Base-by-base conservation (phyloP, 164 flowering plant species). In the Berberis thunbergii region DNA sequence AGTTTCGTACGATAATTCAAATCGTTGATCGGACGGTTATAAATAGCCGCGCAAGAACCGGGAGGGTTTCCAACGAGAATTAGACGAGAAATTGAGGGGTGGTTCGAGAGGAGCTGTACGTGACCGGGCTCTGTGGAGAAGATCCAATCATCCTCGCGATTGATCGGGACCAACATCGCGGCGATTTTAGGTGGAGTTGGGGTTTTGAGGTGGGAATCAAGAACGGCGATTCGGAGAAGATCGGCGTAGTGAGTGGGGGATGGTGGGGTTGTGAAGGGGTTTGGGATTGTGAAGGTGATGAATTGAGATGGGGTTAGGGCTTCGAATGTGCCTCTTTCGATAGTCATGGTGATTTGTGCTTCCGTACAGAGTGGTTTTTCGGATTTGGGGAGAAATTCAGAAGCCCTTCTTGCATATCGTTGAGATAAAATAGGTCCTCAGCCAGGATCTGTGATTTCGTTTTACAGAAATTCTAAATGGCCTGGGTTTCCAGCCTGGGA, bases 91-190 rank as follows among this genome's bases (percentile, higher is more conserved):
- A 88, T 62, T 42, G 70, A 66, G 1, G 81, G 84, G 9, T 73
- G 77, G 70, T 64, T 57, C 59, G 69, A 73, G 67, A 93, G 84
- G 66, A 93, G 90, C 69, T 89, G 93, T 59, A 77, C 72, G 54
- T 88, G 97, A 8, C 98, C 98, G 3, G 77, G 59, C 57, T 81
- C 74, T 3, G 97, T 86, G 72, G 83, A 84, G 81, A 92, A 92
- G 50, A 83, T 71, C 98, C 98, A 26, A 26, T 26, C 97, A 63
- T 74, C 38, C 64, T 90, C 88, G 49, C 92, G 97, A 73, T 69
- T 49, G 4, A 62, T 55, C 6, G 98, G 98, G 70, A 90, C 92
- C 61, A 87, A 59, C 81, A 93, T 83, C 63, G 88, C 96, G 10
- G 89, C 94, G 65, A 81, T 69, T 64, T 12, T 65, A 26, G 26